A percentile compares a stretch with the other conserved stretches of the same genome.
Conservation (phyloP, 768 basidiomycete species). For the Arthromyces matolae region DNA sequence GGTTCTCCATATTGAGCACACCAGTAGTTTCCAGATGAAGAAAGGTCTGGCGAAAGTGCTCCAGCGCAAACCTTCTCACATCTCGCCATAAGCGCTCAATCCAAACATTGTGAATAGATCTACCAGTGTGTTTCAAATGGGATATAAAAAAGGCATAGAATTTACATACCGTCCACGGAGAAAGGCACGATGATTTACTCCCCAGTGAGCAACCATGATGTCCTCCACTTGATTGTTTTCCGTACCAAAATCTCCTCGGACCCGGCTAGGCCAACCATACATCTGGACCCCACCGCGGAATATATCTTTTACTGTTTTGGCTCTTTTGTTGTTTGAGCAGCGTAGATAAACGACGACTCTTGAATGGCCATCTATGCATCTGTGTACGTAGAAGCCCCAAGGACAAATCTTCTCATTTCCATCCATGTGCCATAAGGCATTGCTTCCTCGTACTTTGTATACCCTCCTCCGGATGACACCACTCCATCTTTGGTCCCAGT, state of each 20-base stretch:
- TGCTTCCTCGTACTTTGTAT: conserved; percentile 28
- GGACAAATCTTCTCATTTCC: conserved; percentile 33
- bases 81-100: neutral
- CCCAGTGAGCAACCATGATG: neutral
- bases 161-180: neutral
- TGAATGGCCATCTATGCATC: conserved; percentile 33
- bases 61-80: neutral
- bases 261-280: neutral
- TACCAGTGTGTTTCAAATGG: neutral
- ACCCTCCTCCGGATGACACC: conserved; percentile 15
- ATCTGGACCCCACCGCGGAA: conserved; percentile 6
- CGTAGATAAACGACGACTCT: conserved; percentile 21
- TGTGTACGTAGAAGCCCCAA: conserved; percentile 34
- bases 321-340: conserved; percentile 23
- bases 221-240: conserved; percentile 23
- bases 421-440: conserved; percentile 34
- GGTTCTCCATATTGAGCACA: no score
- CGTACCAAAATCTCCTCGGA: conserved; percentile 23
- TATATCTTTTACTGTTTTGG: conserved; percentile 3
- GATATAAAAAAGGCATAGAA: neutral
- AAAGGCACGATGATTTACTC: neutral
- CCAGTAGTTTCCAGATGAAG: no score
- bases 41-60: no score
- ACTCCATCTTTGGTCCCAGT: neutral
- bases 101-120: neutral